These are phyloP conservation scores for Ophiosphaerella herpotricha DNA, from an alignment of 2,329 filamentous ascomycete species.

Conservation along the genomic window DNA sequence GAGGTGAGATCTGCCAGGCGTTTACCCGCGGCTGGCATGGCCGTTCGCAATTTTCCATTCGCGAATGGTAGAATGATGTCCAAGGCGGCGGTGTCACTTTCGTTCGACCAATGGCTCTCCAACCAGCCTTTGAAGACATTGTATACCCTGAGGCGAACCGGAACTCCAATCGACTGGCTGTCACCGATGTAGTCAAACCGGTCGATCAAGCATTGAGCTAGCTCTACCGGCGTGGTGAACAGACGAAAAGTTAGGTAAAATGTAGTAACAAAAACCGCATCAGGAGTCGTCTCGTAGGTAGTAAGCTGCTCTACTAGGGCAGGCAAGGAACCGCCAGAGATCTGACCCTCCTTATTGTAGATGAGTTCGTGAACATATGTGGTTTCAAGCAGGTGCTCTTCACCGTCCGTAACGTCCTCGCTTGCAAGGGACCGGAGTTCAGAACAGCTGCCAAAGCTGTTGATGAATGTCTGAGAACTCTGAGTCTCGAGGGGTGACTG, in stretches of 20 bases:
- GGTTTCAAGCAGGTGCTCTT: conserved; percentile 84
- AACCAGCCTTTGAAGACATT: conserved; percentile 98
- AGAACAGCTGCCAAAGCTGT: conserved; percentile 68
- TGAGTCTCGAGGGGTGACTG: conserved; percentile 58
- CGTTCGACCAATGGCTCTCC: conserved; percentile 90
- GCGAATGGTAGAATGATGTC: conserved; percentile 80
- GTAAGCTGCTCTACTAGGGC: conserved; percentile 95
- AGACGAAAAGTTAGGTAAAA: conserved; percentile 96
- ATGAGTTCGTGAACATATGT: conserved; percentile 91
- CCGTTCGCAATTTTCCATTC: conserved; percentile 67
- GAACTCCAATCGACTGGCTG: conserved; percentile 72
- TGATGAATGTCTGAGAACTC: conserved; percentile 61
- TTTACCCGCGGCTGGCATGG: conserved; percentile 76
- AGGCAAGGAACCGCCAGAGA: conserved; percentile 88
- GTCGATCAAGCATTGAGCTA: conserved; percentile 83
- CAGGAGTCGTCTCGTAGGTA: conserved; percentile 88
- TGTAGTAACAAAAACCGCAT: conserved; percentile 87
- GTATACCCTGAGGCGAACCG: conserved; percentile 88
- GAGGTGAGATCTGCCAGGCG: conserved; percentile 79
- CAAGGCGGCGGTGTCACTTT: conserved; percentile 77
- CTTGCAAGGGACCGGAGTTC: conserved; percentile 67
- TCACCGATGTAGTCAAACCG: conserved; percentile 91
- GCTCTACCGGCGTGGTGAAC: conserved; percentile 79
- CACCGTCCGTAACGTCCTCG: conserved; percentile 79
- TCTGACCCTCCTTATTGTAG: conserved; percentile 90